A percentile compares a stretch with the other conserved stretches of the same genome.
These are phyloP conservation scores for Talaromyces proteolyticus DNA, from an alignment of 495 filamentous ascomycete genomes.

Conservation along the genomic window DNA sequence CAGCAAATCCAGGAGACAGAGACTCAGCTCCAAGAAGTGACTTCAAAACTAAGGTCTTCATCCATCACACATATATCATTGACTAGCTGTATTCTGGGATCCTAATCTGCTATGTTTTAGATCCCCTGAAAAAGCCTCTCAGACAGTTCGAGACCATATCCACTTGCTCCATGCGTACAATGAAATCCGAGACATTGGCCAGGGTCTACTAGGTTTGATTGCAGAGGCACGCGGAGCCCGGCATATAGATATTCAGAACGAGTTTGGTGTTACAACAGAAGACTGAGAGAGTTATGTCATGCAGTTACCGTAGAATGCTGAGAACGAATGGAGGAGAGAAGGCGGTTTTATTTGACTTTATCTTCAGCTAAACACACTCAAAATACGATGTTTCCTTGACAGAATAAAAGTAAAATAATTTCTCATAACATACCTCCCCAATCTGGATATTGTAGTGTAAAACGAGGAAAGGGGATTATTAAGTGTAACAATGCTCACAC, in stretches of 20 bases:
- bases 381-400: too few relatives aligned
- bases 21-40: slow-evolving; percentile 23
- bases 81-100: background rate
- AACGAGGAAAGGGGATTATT: too few relatives aligned
- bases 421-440: too few relatives aligned
- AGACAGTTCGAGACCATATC: slow-evolving; percentile 60
- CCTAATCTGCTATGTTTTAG: slow-evolving; percentile 5
- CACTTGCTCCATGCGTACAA: slow-evolving; percentile 69
- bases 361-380: too few relatives aligned
- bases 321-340: too few relatives aligned
- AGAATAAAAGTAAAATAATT: too few relatives aligned
- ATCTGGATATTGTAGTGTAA: too few relatives aligned
- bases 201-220: slow-evolving; percentile 67
- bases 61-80: too few relatives aligned
- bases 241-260: slow-evolving; percentile 57
- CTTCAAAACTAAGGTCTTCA: slow-evolving; percentile 30
- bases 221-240: slow-evolving; percentile 63
- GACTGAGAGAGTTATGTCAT: slow-evolving; percentile 28
- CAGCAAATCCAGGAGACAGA: slow-evolving; percentile 21
- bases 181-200: slow-evolving; percentile 68
- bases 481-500: too few relatives aligned
- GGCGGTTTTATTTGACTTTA: too few relatives aligned
- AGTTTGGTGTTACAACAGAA: slow-evolving; percentile 36
- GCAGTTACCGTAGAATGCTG: too few relatives aligned
- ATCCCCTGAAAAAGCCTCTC: slow-evolving; percentile 18